Conservation (phyloP, 169 alveolate species). For the Amoebophrya sp. region DNA sequence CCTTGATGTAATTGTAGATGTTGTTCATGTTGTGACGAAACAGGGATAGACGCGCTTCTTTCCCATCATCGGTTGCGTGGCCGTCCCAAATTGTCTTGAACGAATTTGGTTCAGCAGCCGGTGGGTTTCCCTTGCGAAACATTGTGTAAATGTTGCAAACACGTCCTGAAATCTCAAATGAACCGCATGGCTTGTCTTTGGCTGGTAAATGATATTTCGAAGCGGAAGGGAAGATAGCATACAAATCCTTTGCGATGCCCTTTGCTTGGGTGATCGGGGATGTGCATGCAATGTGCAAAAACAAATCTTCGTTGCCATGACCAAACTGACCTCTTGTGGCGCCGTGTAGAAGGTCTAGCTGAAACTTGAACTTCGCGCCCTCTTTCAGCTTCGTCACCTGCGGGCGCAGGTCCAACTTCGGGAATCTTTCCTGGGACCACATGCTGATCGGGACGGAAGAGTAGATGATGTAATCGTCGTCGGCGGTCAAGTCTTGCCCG, state of each 20-base stretch:
- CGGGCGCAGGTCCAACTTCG: not conserved
- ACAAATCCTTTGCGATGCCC: not conserved
- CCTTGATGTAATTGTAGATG: too few relatives aligned
- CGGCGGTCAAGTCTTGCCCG: not conserved
- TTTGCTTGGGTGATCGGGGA: not conserved
- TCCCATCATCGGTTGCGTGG: too few relatives aligned
- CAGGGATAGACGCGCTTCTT: too few relatives aligned
- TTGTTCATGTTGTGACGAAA: too few relatives aligned
- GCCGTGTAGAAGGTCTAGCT: not conserved
- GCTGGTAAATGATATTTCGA: not conserved
- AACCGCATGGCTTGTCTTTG: not conserved
- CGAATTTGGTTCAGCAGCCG: too few relatives aligned
- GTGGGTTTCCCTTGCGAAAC: not conserved
- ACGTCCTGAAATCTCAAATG: not conserved
- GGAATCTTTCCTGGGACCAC: not conserved
- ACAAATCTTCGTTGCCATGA: not conserved
- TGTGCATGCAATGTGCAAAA: not conserved
- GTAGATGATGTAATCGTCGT: not conserved
- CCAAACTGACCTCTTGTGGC: not conserved
- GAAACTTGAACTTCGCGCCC: not conserved
- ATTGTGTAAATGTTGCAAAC: not conserved
- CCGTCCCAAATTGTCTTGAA: too few relatives aligned
- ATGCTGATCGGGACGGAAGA: not conserved
- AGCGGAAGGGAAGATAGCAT: not conserved
- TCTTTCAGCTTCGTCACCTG: not conserved